Percentiles rank a stretch among this genome's conserved stretches.
Conservation (phyloP, 495 filamentous ascomycete species). For the Aspergillus kassunensis region DNA sequence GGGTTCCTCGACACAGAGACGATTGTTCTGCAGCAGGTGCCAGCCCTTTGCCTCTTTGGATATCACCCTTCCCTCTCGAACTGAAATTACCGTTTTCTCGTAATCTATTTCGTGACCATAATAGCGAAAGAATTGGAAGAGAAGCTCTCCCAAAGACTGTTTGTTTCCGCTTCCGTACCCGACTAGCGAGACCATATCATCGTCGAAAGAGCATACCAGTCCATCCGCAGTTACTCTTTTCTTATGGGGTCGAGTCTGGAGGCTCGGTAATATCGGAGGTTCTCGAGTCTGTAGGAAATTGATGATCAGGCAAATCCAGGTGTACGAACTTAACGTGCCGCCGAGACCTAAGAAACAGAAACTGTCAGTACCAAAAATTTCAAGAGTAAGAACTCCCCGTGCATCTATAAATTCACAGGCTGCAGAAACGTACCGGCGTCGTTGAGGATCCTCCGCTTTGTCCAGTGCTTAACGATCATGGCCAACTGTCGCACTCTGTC, state of each 20-base stretch:
- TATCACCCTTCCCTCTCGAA: conserved; percentile 78
- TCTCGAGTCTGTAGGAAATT: conserved; percentile 90
- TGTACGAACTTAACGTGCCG: conserved; percentile 94
- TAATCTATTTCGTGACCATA: conserved; percentile 94
- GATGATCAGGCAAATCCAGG: conserved; percentile 99
- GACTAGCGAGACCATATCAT: conserved; percentile 68
- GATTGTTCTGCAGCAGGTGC: conserved; percentile 71
- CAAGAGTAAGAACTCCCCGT: not conserved
- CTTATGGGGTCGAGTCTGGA: conserved; percentile 72
- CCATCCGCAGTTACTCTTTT: conserved; percentile 57
- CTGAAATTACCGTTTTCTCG: conserved; percentile 76
- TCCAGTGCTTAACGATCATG: conserved; percentile 98
- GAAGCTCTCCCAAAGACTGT: conserved; percentile 73
- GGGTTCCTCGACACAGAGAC: conserved; percentile 92
- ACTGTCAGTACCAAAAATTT: conserved; percentile 5
- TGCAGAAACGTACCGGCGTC: conserved; percentile 79
- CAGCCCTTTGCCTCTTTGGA: conserved; percentile 84
- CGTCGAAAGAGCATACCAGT: conserved; percentile 70
- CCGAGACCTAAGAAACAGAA: conserved; percentile 66
- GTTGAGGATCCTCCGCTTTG: conserved; percentile 84
- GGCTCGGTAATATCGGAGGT: conserved; percentile 80
- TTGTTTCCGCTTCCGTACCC: conserved; percentile 77
- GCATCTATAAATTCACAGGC: not conserved
- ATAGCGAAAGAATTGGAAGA: conserved; percentile 92
- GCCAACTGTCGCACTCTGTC: conserved; percentile 84